A percentile compares a stretch with the other conserved stretches of the same genome.
phyloP scores from a whole-genome alignment of 805 yeast genomes.

The Wickerhamiella vanderwaltii region DNA sequence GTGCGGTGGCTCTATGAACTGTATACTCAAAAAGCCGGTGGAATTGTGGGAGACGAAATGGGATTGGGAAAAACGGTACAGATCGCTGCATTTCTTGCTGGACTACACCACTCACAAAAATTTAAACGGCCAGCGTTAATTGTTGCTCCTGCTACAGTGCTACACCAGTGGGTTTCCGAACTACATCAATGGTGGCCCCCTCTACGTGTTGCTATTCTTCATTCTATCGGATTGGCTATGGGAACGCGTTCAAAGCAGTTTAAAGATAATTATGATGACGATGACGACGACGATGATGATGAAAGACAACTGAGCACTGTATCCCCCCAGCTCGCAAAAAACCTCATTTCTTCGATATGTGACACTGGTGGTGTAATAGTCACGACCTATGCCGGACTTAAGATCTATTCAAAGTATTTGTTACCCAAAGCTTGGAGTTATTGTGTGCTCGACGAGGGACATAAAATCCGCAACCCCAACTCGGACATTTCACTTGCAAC shows the following conservation, averaged over 20 bases:
- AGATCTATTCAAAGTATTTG: slow-evolving; percentile 50
- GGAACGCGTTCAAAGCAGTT: slow-evolving; percentile 16
- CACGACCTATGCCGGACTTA: slow-evolving; percentile 83
- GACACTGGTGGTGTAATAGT: slow-evolving; percentile 69
- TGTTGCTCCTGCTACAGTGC: slow-evolving; percentile 93
- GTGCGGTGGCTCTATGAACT: slow-evolving; percentile 97
- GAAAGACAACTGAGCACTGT: slow-evolving; percentile 22
- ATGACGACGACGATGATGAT: slow-evolving; percentile 35
- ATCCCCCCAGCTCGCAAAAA: slow-evolving; percentile 33
- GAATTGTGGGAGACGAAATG: slow-evolving; percentile 97
- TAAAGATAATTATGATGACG: slow-evolving; percentile 19
- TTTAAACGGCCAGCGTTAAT: slow-evolving; percentile 67
- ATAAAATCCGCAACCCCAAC: slow-evolving; percentile 90
- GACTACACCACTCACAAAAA: slow-evolving; percentile 68
- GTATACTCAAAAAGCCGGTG: slow-evolving; percentile 81
- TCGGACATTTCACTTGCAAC: slow-evolving; percentile 75
- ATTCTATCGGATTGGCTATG: slow-evolving; percentile 90
- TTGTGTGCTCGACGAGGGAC: slow-evolving; percentile 90
- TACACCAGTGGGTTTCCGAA: slow-evolving; percentile 95
- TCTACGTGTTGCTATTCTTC: slow-evolving; percentile 69
- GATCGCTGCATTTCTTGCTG: slow-evolving; percentile 80
- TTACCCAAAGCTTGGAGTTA: slow-evolving; percentile 77
- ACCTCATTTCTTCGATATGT: slow-evolving; percentile 46
- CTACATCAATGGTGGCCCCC: slow-evolving; percentile 99
- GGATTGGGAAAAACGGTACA: slow-evolving; percentile 95